These are phyloP conservation scores for Saccharum officinarum DNA, from an alignment of 176 grass and related monocot genomes.

Conservation along the genomic window DNA sequence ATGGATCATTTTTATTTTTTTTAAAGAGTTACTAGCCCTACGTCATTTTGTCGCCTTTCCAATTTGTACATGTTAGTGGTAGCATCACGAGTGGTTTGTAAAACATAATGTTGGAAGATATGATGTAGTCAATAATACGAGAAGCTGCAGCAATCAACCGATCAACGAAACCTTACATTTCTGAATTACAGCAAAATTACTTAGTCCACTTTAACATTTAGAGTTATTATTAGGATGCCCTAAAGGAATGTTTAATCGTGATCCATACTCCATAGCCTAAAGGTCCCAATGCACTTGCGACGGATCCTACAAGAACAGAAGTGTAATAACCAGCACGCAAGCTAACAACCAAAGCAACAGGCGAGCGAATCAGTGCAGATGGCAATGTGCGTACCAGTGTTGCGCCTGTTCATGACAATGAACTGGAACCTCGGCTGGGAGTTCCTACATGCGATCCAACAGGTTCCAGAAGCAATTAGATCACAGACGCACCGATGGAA, in stretches of 20 bases:
- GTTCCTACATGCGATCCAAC: constrained; percentile 53
- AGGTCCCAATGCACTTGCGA: neutral
- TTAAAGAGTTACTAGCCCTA: neutral
- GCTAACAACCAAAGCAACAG: neutral
- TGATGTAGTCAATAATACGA: neutral
- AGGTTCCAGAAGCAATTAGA: constrained; percentile 26
- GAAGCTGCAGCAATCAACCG: neutral
- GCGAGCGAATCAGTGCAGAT: neutral
- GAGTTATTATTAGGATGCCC: neutral
- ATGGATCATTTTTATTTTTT: neutral
- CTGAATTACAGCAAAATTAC: neutral
- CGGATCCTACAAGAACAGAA: neutral
- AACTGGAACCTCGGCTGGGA: constrained; percentile 78
- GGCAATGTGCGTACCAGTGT: constrained; percentile 50
- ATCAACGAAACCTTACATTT: neutral
- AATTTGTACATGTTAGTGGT: neutral
- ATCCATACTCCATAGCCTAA: constrained; percentile 6
- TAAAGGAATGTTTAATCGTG: neutral
- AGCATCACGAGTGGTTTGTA: neutral
- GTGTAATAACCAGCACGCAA: neutral
- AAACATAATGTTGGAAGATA: neutral
- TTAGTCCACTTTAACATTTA: neutral
- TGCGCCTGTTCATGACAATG: constrained; percentile 89
- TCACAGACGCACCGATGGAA: constrained; percentile 4
- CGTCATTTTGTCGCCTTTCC: neutral